Percentiles rank a stretch among this genome's conserved stretches.
These are phyloP conservation scores for Vitis hybrid DNA, from an alignment of 177 flowering plant species.

Conservation along the genomic window DNA sequence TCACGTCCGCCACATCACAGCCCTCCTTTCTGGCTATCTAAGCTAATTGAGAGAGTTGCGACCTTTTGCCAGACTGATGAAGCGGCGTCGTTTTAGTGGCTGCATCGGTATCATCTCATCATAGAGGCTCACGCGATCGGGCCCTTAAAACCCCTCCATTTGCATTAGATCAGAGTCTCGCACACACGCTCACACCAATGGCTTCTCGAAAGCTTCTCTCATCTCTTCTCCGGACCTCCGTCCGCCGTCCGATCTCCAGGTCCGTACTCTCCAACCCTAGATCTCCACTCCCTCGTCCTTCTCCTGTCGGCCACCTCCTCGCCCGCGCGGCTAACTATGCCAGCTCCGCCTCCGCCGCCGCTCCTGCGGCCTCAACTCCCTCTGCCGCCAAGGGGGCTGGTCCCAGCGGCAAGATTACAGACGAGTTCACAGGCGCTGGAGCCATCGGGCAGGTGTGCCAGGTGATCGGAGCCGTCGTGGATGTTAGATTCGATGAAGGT, in stretches of 20 bases:
- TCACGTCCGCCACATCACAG: too few relatives aligned
- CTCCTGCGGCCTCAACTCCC: constrained; percentile 23
- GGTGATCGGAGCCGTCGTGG: constrained; percentile 90
- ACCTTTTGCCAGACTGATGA: too few relatives aligned
- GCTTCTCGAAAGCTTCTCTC: constrained; percentile 43
- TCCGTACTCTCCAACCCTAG: constrained; percentile 12
- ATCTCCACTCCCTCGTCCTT: constrained; percentile 24
- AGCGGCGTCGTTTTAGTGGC: too few relatives aligned
- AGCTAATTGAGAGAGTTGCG: too few relatives aligned
- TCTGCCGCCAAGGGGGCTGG: constrained; percentile 27
- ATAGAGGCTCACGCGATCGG: too few relatives aligned
- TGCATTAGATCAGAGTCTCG: too few relatives aligned
- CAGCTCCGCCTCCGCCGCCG: constrained; percentile 55
- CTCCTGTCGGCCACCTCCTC: constrained; percentile 50
- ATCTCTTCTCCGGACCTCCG: constrained; percentile 40
- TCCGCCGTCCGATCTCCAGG: constrained; percentile 34
- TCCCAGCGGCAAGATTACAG: constrained; percentile 65
- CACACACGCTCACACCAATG: constrained; percentile 13
- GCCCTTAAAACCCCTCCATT: too few relatives aligned
- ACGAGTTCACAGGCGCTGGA: constrained; percentile 83
- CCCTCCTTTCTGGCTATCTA: too few relatives aligned
- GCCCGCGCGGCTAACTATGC: constrained; percentile 55
- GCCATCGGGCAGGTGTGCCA: constrained; percentile 78
- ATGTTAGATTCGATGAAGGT: constrained; percentile 81
- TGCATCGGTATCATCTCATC: too few relatives aligned